Percentiles rank a stretch among this genome's conserved stretches.
These are phyloP conservation scores for Cucurbitaria berberidis DNA, from an alignment of 2,329 filamentous ascomycete genomes.

Conservation along the genomic window DNA sequence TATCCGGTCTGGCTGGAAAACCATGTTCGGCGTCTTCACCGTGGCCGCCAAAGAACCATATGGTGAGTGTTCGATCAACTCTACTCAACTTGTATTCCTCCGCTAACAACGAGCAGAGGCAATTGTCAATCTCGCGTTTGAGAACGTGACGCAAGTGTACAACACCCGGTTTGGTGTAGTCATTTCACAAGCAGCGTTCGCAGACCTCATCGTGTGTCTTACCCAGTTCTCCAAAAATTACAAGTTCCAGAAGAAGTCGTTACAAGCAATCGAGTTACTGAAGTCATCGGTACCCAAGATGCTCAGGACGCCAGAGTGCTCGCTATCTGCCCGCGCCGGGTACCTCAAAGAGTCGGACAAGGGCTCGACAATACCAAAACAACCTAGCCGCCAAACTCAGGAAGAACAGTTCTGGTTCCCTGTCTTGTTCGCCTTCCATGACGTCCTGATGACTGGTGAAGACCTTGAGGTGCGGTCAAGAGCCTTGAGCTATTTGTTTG, in stretches of 20 bases:
- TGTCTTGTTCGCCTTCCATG: slow-evolving; percentile 96
- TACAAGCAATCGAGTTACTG: slow-evolving; percentile 92
- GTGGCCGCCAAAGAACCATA: slow-evolving; percentile 92
- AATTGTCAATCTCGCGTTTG: slow-evolving; percentile 95
- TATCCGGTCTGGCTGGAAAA: slow-evolving; percentile 96
- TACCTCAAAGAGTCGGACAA: slow-evolving; percentile 57
- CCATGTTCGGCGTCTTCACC: slow-evolving; percentile 99
- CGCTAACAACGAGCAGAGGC: slow-evolving; percentile 64
- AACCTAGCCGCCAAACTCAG: slow-evolving; percentile 79
- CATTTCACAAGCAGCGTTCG: slow-evolving; percentile 94
- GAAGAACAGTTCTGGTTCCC: slow-evolving; percentile 99
- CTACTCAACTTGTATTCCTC: neutral
- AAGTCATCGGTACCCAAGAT: slow-evolving; percentile 94
- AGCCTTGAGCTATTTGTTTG: slow-evolving; percentile 95
- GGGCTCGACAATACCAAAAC: slow-evolving; percentile 61
- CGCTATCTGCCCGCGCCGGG: slow-evolving; percentile 72
- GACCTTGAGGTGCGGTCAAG: slow-evolving; percentile 90
- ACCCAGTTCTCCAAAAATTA: slow-evolving; percentile 99
- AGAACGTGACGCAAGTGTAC: slow-evolving; percentile 95
- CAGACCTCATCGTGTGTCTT: slow-evolving; percentile 92
- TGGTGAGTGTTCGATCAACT: slow-evolving; percentile 52
- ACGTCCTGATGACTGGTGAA: slow-evolving; percentile 98
- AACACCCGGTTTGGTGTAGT: slow-evolving; percentile 94
- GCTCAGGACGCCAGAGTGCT: slow-evolving; percentile 94
- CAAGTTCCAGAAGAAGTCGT: slow-evolving; percentile 96